A percentile compares a stretch with the other conserved stretches of the same genome.
These are phyloP conservation scores for Capsicum baccatum DNA, from an alignment of 257 asterid species.

Conservation along the genomic window DNA sequence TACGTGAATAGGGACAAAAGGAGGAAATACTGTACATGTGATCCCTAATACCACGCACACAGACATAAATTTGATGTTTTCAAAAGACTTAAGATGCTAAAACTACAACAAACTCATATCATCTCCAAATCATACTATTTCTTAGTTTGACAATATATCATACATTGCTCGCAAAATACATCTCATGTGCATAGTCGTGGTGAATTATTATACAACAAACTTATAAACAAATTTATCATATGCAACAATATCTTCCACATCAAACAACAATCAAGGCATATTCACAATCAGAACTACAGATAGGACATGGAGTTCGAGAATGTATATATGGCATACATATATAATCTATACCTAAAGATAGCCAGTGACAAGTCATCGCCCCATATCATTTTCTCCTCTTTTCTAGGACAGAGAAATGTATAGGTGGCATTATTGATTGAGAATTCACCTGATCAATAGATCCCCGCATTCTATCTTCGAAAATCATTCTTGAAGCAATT, in stretches of 20 bases:
- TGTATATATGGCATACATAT: background rate
- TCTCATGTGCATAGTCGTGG: background rate
- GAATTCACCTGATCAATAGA: slow-evolving; percentile 90
- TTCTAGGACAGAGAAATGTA: background rate
- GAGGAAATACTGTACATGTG: background rate
- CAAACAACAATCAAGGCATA: background rate
- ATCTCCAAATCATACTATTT: background rate
- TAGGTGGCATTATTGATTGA: slow-evolving; percentile 15
- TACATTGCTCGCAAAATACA: background rate
- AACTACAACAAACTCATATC: background rate
- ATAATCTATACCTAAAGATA: background rate
- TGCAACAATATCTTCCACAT: background rate
- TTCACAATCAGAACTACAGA: background rate
- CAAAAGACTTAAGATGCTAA: background rate
- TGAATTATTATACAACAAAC: background rate
- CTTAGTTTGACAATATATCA: background rate
- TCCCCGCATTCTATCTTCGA: slow-evolving; percentile 97
- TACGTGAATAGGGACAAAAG: background rate
- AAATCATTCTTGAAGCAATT: slow-evolving; percentile 96
- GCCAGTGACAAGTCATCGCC: background rate
- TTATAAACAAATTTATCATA: background rate
- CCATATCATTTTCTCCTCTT: background rate
- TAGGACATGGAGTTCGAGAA: background rate
- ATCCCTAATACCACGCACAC: background rate
- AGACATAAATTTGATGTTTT: background rate